Evolutionary conservation across 202 grass and related monocot genomes (phyloP), one percentile per base, ranked within the genome.

Genomic region (Bolboschoenoplectus hybrid): DNA sequence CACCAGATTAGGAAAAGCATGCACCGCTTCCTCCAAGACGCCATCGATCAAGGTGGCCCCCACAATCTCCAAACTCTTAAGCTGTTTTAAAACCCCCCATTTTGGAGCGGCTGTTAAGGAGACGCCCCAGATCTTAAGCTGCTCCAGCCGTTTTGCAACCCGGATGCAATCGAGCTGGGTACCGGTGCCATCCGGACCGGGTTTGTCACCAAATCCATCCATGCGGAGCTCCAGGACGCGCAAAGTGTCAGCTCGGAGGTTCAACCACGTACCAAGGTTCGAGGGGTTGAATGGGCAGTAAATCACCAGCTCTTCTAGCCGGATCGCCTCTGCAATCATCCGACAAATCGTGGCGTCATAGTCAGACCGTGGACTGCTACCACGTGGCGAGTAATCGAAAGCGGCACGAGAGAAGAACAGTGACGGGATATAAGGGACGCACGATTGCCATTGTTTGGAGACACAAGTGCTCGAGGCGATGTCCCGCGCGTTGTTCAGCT

Each of bases 401-500:
- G 93, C 90, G 80, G 86, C 93, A 84, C 96, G 78, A 20, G 90
- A 88, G 83, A 98, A 98, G 92, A 89, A 98, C 81, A 98, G 93
- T 19, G 93, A 86, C 1, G 93, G 96, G 51, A 98, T 83, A 87
- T 90, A 98, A 7, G 91, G 96, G 41, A 96, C 85, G 74, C 91
- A 91, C 40, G 95, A 90, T 76, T 86, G 90, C 96, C 96, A 98
- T 81, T 91, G 88, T 60, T 84, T 85, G 87, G 90, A 94, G 69
- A 94, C 91, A 89, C 85, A 88, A n/a, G 89, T 84, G 86, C 93
- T 92, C 34, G 93, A 86, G 26, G 93, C 96, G 43, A 98, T 86
- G 78, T 98, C 93, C 64, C 91, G 90, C 40, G 89, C 91, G 85
- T 94, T 98, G 88, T 82, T 96, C 26, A 96, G 89, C 72, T 87